Conservation (phyloP, 495 filamentous ascomycete genomes). For the Hypoxylon cercidicola region DNA sequence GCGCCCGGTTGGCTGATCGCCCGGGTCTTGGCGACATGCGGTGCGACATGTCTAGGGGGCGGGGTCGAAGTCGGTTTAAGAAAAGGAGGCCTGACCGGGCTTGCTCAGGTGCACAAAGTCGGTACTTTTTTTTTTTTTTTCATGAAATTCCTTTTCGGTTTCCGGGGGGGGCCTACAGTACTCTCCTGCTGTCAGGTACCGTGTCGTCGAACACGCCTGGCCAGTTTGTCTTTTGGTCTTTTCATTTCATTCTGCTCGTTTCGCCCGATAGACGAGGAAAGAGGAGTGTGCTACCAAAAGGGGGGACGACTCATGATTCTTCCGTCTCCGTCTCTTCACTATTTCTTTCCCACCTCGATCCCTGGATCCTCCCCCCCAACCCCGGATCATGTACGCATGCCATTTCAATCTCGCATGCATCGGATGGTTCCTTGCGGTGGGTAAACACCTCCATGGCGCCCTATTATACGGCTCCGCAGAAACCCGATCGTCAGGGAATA, state of each 20-base stretch:
- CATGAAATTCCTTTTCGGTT: conserved; percentile 14
- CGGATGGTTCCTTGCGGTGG: conserved; percentile 32
- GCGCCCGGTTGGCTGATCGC: conserved; percentile 36
- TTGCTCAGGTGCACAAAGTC: too few species aligned
- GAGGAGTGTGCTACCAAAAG: neutral
- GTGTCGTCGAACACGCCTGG: conserved; percentile 15
- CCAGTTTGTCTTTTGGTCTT: conserved; percentile 10
- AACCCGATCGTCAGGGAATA: neutral
- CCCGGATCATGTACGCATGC: conserved; percentile 26
- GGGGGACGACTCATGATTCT: neutral
- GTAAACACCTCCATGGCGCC: conserved; percentile 26
- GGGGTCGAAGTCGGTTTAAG: conserved; percentile 9
- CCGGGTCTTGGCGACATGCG: conserved; percentile 39
- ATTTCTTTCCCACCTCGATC: conserved; percentile 21
- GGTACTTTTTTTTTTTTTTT: conserved; percentile 24
- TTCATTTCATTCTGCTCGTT: conserved; percentile 8
- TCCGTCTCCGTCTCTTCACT: conserved; percentile 9
- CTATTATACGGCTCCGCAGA: conserved; percentile 1
- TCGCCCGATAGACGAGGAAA: conserved; percentile 20
- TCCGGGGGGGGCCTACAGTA: neutral
- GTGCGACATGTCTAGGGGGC: conserved; percentile 28
- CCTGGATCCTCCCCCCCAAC: conserved; percentile 8
- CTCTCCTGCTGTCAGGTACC: conserved; percentile 29
- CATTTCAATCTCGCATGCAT: conserved; percentile 41
- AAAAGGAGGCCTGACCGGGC: conserved; percentile 17